A percentile compares a stretch with the other conserved stretches of the same genome.
phyloP scores from a whole-genome alignment of 1,284 basidiomycete genomes.

The Cryptococcus sp. region DNA sequence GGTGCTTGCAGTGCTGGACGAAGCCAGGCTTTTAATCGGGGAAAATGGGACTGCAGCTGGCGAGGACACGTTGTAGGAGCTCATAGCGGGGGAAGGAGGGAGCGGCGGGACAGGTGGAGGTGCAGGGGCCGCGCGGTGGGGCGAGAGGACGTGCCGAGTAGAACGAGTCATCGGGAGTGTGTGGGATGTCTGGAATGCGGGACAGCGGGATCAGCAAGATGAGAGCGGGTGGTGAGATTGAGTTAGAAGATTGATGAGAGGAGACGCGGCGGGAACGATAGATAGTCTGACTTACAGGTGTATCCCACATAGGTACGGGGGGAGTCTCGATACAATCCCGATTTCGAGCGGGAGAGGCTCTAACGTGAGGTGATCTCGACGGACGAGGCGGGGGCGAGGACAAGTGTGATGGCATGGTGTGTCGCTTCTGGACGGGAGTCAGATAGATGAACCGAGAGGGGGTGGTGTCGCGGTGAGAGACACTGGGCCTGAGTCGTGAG shows the following conservation, averaged over 20 bases:
- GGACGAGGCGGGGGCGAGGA: constrained; percentile 15
- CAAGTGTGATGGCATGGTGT: constrained; percentile 16
- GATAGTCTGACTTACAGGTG: constrained; percentile 10
- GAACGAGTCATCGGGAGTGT: constrained; percentile 15
- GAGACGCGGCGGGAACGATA: background rate
- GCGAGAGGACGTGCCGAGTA: constrained; percentile 14
- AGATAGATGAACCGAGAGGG: background rate
- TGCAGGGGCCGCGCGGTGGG: constrained; percentile 15
- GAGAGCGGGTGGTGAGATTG: background rate
- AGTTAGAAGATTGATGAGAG: background rate
- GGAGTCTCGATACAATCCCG: constrained; percentile 8
- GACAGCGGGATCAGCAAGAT: background rate
- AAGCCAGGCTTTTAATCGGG: constrained; percentile 6
- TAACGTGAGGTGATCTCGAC: constrained; percentile 8
- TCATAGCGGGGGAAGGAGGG: constrained; percentile 17
- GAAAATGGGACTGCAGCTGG: constrained; percentile 5
- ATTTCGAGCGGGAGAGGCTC: background rate
- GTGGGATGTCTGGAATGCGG: constrained; percentile 12
- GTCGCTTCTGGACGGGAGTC: background rate
- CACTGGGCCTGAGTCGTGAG: no score
- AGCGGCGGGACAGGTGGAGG: constrained; percentile 22
- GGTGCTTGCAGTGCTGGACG: background rate
- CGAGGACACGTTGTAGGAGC: background rate
- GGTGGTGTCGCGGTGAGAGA: no score
- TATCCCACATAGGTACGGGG: constrained; percentile 18